Conservation (phyloP, 1,284 basidiomycete genomes). For the Trametes polyzona region DNA sequence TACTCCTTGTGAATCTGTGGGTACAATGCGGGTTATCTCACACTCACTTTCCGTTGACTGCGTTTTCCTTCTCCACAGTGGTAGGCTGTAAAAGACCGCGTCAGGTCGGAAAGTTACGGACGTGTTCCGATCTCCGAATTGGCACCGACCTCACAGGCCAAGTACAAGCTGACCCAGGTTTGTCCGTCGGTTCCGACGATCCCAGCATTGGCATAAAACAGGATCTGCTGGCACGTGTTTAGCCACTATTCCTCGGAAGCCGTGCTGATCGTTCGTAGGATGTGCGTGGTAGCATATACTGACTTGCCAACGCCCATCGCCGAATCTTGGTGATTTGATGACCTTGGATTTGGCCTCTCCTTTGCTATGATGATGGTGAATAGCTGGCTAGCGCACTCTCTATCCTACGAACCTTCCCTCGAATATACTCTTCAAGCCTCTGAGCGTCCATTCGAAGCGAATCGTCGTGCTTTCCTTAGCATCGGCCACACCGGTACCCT, state of each 20-base stretch:
- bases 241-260: neutral
- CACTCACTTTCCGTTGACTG: constrained; percentile 62
- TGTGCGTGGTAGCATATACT: no score
- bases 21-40: neutral
- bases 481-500: constrained; percentile 26
- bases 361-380: constrained; percentile 43
- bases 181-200: constrained; percentile 47
- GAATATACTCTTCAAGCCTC: constrained; percentile 69
- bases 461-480: constrained; percentile 62
- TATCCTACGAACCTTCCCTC: constrained; percentile 61
- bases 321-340: constrained; percentile 67
- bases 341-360: constrained; percentile 75
- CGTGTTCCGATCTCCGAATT: neutral
- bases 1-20: neutral
- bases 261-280: neutral
- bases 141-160: constrained; percentile 74
- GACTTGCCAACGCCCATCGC: constrained; percentile 75
- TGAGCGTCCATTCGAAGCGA: constrained; percentile 78
- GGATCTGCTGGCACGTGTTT: constrained; percentile 47
- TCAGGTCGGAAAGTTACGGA: neutral
- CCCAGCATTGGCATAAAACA: constrained; percentile 85
- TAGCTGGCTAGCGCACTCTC: no score
- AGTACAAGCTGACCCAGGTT: constrained; percentile 67
- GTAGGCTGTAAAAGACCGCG: constrained; percentile 60
- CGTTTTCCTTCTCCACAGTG: constrained; percentile 70